Evolutionary conservation across 352 stramenopile genomes (phyloP), one percentile per base, ranked within the genome.

Genomic region (Pythium dissimile): DNA sequence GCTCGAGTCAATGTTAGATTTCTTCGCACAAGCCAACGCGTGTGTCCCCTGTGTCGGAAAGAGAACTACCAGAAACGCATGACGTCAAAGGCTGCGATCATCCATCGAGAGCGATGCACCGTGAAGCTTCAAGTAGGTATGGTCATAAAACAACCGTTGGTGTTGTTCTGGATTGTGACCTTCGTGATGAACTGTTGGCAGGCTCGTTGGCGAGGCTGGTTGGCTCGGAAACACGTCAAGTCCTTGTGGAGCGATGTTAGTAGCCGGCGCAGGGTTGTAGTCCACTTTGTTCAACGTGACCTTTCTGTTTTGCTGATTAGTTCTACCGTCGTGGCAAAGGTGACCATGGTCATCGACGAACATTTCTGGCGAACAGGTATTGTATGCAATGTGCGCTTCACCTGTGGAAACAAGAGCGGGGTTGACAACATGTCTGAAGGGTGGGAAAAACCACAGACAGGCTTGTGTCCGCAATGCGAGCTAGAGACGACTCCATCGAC

Each of bases 31-130:
- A 89, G 78, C 12, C 77, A 89, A 52, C 82, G 73, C 23, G 84
- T 92, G 37, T 95, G 86, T 66, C 86, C 86, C 2, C 66, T 95
- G 16, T 95, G 86, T 34, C 77, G 84, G 15, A 93, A 95, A 50
- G 74, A 88, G 20, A 79, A 93, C 39, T 95, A 94, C 43, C 71
- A 94, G 57, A 94, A 92, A 45, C 64, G 71, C n/a, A 49, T 59
- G 18, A 90, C 84, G 2, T 71, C 57, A 0, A 71, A 78, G 27
- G 84, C 76, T 0, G 77, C 80, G 5, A 63, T 42, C 35, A 57
- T 73, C 7, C 73, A 89, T 53, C 75, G 77, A 16, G 66, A 88
- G 37, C 28, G 56, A 5, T 90, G 80, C 35, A 82, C 78, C 5
- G 66, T 67, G 3, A 50, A 55, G 27, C 81, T 92, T 31, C 83